These are phyloP conservation scores for Gaeumannomyces tritici DNA, from an alignment of 2,329 filamentous ascomycete species.

Conservation along the genomic window DNA sequence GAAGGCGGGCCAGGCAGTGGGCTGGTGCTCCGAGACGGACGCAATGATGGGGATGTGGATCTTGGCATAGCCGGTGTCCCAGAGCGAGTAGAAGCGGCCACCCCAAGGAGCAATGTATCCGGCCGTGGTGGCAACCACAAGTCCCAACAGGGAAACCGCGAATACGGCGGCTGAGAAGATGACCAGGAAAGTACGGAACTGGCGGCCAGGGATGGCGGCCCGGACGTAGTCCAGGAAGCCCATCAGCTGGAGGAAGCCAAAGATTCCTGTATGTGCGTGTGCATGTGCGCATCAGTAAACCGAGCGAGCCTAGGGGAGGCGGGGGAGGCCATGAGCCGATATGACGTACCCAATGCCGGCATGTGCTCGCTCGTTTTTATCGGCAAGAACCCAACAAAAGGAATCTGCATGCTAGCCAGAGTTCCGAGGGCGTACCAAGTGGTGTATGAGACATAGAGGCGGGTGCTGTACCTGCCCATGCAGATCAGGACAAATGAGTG, in stretches of 20 bases:
- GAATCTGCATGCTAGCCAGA: slow-evolving; percentile 97
- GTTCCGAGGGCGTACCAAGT: slow-evolving; percentile 98
- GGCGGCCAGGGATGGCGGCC: slow-evolving; percentile 78
- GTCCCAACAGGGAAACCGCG: slow-evolving; percentile 65
- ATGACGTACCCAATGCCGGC: slow-evolving; percentile 72
- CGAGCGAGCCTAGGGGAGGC: neutral
- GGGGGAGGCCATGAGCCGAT: neutral
- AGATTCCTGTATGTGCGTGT: slow-evolving; percentile 57
- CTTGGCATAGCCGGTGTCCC: slow-evolving; percentile 98
- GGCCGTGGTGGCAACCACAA: slow-evolving; percentile 69
- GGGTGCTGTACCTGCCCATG: slow-evolving; percentile 93
- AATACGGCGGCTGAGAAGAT: slow-evolving; percentile 68
- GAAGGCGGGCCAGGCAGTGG: slow-evolving; percentile 97
- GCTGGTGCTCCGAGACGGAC: slow-evolving; percentile 98
- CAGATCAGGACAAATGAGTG: slow-evolving; percentile 89
- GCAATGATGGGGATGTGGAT: slow-evolving; percentile 99
- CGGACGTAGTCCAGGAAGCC: slow-evolving; percentile 88
- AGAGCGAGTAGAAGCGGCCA: slow-evolving; percentile 97
- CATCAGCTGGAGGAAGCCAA: slow-evolving; percentile 88
- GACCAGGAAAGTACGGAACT: slow-evolving; percentile 85
- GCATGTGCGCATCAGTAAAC: slow-evolving; percentile 7
- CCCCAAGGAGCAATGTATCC: slow-evolving; percentile 96
- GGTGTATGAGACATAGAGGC: slow-evolving; percentile 92
- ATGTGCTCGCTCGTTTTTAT: slow-evolving; percentile 98
- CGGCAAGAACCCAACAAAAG: slow-evolving; percentile 94